Percentiles rank a stretch among this genome's conserved stretches.
Evolutionary conservation across 345 rosid species (phyloP).

Genomic region (Corymbia maculata): DNA sequence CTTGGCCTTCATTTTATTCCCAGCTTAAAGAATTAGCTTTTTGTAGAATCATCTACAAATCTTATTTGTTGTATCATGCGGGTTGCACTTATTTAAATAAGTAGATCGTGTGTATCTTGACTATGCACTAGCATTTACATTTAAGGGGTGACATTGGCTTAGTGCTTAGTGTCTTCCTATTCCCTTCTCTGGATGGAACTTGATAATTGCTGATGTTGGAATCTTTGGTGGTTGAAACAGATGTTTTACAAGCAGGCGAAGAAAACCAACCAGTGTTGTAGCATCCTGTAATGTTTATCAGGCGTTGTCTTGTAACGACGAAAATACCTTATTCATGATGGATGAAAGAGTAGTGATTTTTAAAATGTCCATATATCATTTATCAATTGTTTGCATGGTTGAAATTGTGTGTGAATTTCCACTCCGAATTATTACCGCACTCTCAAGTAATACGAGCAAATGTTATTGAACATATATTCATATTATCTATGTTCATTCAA

Average conservation of each 20-base stretch:
- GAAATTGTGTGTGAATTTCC: neutral
- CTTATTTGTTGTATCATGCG: neutral
- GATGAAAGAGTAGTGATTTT: neutral
- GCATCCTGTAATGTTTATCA: constrained; percentile 48
- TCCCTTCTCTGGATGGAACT: neutral
- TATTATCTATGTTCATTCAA: neutral
- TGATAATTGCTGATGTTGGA: neutral
- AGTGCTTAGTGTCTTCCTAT: neutral
- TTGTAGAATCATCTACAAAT: neutral
- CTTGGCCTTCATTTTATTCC: neutral
- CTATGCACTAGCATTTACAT: neutral
- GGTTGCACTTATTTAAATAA: neutral
- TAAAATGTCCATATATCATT: neutral
- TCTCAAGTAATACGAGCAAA: neutral
- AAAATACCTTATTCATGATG: neutral
- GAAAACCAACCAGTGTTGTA: constrained; percentile 92
- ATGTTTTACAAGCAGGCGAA: constrained; percentile 99
- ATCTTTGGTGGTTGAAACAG: constrained; percentile 35
- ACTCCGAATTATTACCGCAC: neutral
- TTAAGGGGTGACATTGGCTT: neutral
- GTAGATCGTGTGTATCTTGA: neutral
- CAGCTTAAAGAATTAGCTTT: neutral
- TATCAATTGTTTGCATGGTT: neutral
- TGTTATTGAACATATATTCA: neutral
- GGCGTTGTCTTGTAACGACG: neutral